Evolutionary conservation across 2,329 filamentous ascomycete genomes (phyloP).

Genomic region (Aspergillus pseudoviridinutans): DNA sequence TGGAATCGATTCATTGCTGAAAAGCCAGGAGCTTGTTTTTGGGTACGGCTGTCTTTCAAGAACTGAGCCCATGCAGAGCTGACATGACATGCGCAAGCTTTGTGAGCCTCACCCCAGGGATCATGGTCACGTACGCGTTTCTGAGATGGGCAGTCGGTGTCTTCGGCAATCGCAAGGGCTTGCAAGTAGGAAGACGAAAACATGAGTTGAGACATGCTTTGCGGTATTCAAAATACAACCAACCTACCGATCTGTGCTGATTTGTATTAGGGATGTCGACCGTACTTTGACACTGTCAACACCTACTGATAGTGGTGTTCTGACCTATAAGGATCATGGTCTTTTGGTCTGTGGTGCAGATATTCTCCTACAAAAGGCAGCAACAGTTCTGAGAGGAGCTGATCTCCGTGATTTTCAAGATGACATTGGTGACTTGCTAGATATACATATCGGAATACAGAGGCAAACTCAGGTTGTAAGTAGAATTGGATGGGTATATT

Average conservation of each 20-base stretch:
- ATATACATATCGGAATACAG: slow-evolving; percentile 71
- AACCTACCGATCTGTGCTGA: slow-evolving; percentile 1
- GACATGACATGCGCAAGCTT: slow-evolving; percentile 53
- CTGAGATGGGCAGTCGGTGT: slow-evolving; percentile 66
- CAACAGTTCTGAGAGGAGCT: slow-evolving; percentile 65
- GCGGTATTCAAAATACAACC: slow-evolving; percentile 43
- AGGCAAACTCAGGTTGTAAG: slow-evolving; percentile 75
- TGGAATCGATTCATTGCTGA: slow-evolving; percentile 89
- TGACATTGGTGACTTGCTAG: slow-evolving; percentile 80
- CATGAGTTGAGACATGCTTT: slow-evolving; percentile 72
- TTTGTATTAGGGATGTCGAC: slow-evolving; percentile 65
- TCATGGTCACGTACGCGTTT: slow-evolving; percentile 77
- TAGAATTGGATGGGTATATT: slow-evolving; percentile 86
- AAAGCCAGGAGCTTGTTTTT: slow-evolving; percentile 95
- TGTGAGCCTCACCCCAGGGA: slow-evolving; percentile 84
- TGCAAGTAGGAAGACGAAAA: slow-evolving; percentile 61
- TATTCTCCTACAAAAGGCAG: slow-evolving; percentile 67
- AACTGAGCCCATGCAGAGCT: slow-evolving; percentile 3
- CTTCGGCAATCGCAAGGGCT: slow-evolving; percentile 67
- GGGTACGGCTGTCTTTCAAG: slow-evolving; percentile 42
- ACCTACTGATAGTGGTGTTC: slow-evolving; percentile 67
- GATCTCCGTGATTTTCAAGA: slow-evolving; percentile 82
- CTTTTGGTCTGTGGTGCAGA: slow-evolving; percentile 87
- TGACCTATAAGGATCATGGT: slow-evolving; percentile 91
- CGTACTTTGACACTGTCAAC: slow-evolving; percentile 67